Evolutionary conservation across 768 basidiomycete species (phyloP).

Genomic region (Wakefieldia striispora): DNA sequence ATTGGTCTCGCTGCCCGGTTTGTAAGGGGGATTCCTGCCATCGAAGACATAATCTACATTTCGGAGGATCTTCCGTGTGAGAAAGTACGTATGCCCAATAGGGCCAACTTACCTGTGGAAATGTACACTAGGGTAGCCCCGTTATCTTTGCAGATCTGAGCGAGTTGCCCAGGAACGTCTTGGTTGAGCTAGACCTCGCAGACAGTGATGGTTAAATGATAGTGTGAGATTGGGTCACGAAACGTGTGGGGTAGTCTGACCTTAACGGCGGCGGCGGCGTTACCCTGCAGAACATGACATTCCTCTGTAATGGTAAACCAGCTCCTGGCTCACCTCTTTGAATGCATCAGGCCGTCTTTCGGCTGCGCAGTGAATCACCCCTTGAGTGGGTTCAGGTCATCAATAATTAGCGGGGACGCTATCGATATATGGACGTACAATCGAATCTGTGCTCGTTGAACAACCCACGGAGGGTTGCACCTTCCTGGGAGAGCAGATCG

Average conservation of each 20-base stretch:
- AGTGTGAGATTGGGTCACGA: neutral
- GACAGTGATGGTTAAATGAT: neutral
- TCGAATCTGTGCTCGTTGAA: constrained; percentile 62
- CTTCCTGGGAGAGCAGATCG: constrained; percentile 30
- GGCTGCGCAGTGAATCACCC: constrained; percentile 94
- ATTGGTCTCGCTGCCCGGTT: constrained; percentile 66
- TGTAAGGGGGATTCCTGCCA: constrained; percentile 89
- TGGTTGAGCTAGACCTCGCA: constrained; percentile 64
- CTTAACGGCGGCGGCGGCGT: constrained; percentile 64
- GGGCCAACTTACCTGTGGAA: constrained; percentile 64
- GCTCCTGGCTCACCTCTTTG: constrained; percentile 59
- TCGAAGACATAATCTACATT: constrained; percentile 90
- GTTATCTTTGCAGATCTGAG: constrained; percentile 57
- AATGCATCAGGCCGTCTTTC: constrained; percentile 92
- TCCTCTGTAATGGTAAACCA: neutral
- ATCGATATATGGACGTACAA: constrained; percentile 47
- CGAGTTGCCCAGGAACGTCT: constrained; percentile 69
- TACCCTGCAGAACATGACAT: constrained; percentile 28
- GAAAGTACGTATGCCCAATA: neutral
- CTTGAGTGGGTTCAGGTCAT: constrained; percentile 33
- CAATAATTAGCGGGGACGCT: neutral
- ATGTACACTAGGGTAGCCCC: constrained; percentile 83
- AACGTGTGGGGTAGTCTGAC: constrained; percentile 39
- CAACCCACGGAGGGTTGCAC: constrained; percentile 44
- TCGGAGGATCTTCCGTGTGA: constrained; percentile 5